Percentiles rank a stretch among this genome's conserved stretches.
Evolutionary conservation across 495 filamentous ascomycete species (phyloP).

Genomic region (Xeromyces bisporus): DNA sequence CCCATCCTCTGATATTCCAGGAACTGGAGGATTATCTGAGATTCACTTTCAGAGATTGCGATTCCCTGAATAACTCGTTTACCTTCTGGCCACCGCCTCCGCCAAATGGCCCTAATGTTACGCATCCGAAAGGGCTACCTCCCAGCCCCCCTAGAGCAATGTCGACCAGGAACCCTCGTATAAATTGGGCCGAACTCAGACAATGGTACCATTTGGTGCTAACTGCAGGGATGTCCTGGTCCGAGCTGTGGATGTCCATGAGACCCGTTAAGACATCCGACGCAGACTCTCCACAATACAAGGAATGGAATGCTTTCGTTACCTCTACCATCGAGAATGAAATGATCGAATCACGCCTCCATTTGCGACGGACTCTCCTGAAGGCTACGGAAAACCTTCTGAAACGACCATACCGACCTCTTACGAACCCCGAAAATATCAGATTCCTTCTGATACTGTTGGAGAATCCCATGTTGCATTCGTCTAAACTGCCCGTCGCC

Average conservation of each 20-base stretch:
- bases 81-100: slow-evolving; percentile 13
- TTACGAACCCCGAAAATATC: slow-evolving; percentile 52
- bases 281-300: slow-evolving; percentile 10
- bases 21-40: slow-evolving; percentile 62
- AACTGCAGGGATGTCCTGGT: slow-evolving; percentile 46
- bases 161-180: slow-evolving; percentile 45
- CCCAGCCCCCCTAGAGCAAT: slow-evolving; percentile 22
- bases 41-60: slow-evolving; percentile 45
- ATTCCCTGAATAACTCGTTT: slow-evolving; percentile 62
- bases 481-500: slow-evolving; percentile 8
- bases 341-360: slow-evolving; percentile 47
- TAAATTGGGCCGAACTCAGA: slow-evolving; percentile 57
- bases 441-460: slow-evolving; percentile 74
- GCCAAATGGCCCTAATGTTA: slow-evolving; percentile 11
- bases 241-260: slow-evolving; percentile 28
- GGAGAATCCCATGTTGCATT: slow-evolving; percentile 61
- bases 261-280: slow-evolving; percentile 12
- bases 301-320: slow-evolving; percentile 18
- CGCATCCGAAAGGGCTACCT: slow-evolving; percentile 12
- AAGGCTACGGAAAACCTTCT: slow-evolving; percentile 72
- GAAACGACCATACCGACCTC: slow-evolving; percentile 61
- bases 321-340: slow-evolving; percentile 38
- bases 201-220: slow-evolving; percentile 65
- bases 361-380: slow-evolving; percentile 51
- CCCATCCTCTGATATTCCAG: slow-evolving; percentile 37